phyloP scores from a whole-genome alignment of 345 rosid species.

The Ricinus communis region DNA sequence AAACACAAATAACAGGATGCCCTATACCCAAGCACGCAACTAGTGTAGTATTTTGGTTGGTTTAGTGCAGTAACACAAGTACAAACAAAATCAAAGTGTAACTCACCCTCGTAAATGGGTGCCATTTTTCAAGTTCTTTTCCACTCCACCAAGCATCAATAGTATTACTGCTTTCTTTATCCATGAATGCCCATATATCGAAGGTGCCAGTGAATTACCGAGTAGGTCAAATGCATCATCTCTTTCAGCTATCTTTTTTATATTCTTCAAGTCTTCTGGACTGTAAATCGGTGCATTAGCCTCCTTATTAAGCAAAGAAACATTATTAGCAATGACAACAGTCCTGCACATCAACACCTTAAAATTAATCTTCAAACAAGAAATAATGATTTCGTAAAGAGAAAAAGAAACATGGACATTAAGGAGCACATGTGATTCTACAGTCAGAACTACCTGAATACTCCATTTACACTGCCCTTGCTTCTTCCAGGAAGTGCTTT shows the following conservation, averaged over 20 bases:
- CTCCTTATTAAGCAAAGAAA: constrained; percentile 88
- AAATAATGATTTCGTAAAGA: background rate
- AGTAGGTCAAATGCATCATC: constrained; percentile 87
- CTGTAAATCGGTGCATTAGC: constrained; percentile 92
- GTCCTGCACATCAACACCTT: constrained; percentile 53
- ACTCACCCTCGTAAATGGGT: constrained; percentile 97
- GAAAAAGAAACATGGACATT: constrained; percentile 3
- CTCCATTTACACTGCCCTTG: constrained; percentile 97
- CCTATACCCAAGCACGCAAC: background rate
- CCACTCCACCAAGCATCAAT: constrained; percentile 94
- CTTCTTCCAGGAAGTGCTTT: constrained; percentile 95
- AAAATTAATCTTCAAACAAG: constrained; percentile 18
- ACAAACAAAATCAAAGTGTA: background rate
- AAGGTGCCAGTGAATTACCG: constrained; percentile 90
- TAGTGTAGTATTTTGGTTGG: background rate
- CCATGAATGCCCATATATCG: constrained; percentile 94
- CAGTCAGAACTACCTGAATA: constrained; percentile 63
- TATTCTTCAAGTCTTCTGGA: constrained; percentile 71
- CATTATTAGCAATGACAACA: constrained; percentile 84
- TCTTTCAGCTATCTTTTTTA: constrained; percentile 85
- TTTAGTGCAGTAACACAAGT: constrained; percentile 1
- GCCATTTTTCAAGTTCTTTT: constrained; percentile 91
- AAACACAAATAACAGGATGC: background rate
- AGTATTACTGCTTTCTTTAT: constrained; percentile 93
- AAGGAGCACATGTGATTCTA: background rate